These are phyloP conservation scores for Papiliotrema laurentii DNA, from an alignment of 1,284 basidiomycete genomes.

Conservation along the genomic window DNA sequence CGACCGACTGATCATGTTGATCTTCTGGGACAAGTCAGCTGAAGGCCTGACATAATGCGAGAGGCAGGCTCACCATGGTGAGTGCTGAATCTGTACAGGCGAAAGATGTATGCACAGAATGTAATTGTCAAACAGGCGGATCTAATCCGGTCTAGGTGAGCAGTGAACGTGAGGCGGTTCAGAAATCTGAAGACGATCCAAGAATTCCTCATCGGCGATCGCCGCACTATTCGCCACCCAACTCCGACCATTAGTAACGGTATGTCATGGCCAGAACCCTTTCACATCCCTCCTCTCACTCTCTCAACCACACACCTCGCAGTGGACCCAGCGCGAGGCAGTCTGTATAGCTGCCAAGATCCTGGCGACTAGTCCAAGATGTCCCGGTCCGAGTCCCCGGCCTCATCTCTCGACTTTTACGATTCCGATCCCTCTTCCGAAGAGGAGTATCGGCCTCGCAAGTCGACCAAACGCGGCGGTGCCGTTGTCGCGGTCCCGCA, in stretches of 20 bases:
- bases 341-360: too few relatives aligned
- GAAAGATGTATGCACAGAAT: too few relatives aligned
- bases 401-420: slow-evolving; percentile 43
- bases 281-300: neutral
- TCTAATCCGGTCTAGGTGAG: too few relatives aligned
- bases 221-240: neutral
- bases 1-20: slow-evolving; percentile 49
- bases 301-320: neutral
- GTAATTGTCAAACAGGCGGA: too few relatives aligned
- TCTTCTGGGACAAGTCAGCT: slow-evolving; percentile 38
- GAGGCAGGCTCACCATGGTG: slow-evolving; percentile 4
- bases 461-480: slow-evolving; percentile 7
- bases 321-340: too few relatives aligned
- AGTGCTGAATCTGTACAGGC: too few relatives aligned
- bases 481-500: neutral
- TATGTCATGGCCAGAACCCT: neutral
- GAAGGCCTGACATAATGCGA: neutral
- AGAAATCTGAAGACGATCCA: neutral
- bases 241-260: neutral
- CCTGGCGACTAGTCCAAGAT: too few relatives aligned
- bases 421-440: slow-evolving; percentile 35
- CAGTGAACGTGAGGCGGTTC: neutral
- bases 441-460: slow-evolving; percentile 31
- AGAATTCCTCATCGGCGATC: neutral
- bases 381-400: slow-evolving; percentile 40